Evolutionary conservation across 805 yeast species (phyloP), one percentile per base, ranked within the genome.

Genomic region (Wickerhamomyces chaumierensis): DNA sequence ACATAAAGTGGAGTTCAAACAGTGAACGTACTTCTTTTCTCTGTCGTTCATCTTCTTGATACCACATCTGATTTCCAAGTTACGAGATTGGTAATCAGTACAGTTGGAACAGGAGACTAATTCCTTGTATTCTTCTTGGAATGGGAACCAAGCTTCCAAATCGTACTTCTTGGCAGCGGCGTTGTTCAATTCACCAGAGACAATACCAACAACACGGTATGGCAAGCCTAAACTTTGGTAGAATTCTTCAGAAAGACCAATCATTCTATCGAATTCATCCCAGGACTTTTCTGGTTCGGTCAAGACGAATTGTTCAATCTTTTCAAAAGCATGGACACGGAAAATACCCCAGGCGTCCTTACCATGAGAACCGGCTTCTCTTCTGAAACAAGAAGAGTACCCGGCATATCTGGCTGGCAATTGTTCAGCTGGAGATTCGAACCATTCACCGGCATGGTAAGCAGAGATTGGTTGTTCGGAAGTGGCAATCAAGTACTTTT

Each of bases 91-190:
- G 67, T 92, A 92, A 68, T 92, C 98, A 43, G 98, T 92, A 78
- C 98, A 92, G 75, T 92, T 92, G 42, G 97, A 90, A 71, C 97
- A 90, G 16, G 96, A 86, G 40, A 92, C 98, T 56, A 92, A 78
- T 70, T 92, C 98, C 69, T 92, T 92, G 71, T 84, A 92, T 68
- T 92, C 98, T 63, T 87, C 75, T 73, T 92, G 98, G 84, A 73
- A 92, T 59, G 98, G 98, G 94, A 92, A 92, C 98, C 98, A 92
- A 37, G 98, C 98, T 72, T 92, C 98, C 59, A 92, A 75, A 69
- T 92, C 98, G 69, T 81, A 92, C 66, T 92, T 92, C 73, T 92
- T 92, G 49, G 98, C 97, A 46, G 98, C 98, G 39, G 98, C 96
- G 55, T 92, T 92, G 74, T 92, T 92, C 61, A 92, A 78, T 70